phyloP scores from a whole-genome alignment of 2,329 filamentous ascomycete genomes.

The Nemania sp. region DNA sequence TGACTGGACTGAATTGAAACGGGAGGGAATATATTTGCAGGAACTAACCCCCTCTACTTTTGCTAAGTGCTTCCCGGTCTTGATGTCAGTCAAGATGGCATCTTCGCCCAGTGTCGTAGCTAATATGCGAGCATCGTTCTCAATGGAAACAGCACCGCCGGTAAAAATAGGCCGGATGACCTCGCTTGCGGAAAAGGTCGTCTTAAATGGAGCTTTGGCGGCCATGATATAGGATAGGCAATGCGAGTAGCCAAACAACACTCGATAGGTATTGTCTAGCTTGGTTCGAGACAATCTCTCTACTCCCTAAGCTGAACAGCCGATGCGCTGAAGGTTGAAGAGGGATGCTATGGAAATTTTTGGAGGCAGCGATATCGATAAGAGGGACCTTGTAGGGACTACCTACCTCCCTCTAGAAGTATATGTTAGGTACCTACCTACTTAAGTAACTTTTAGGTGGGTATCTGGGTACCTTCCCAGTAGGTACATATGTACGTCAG shows the following conservation, averaged over 20 bases:
- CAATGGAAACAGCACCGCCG: conserved; percentile 86
- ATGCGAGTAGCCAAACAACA: conserved; percentile 14
- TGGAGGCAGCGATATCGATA: conserved; percentile 45
- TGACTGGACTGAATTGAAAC: conserved; percentile 14
- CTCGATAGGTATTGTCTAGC: conserved; percentile 11
- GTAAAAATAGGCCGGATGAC: conserved; percentile 95
- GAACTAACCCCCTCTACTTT: conserved; percentile 83
- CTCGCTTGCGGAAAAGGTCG: conserved; percentile 86
- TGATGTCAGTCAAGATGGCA: conserved; percentile 85
- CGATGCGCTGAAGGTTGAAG: conserved; percentile 25
- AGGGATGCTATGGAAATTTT: conserved; percentile 43
- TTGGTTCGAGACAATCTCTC: conserved; percentile 10
- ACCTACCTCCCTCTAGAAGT: too few relatives aligned
- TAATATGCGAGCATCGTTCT: conserved; percentile 82
- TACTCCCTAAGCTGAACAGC: conserved; percentile 24
- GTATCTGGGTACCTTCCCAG: background rate
- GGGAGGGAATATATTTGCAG: background rate
- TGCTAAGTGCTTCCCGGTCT: conserved; percentile 83
- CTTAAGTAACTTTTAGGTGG: too few relatives aligned
- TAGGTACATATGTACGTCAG: background rate
- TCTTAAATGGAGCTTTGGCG: conserved; percentile 76
- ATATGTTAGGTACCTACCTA: background rate
- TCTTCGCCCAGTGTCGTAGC: conserved; percentile 94
- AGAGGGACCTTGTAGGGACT: conserved; percentile 11
- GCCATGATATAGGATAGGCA: conserved; percentile 62